A percentile compares a stretch with the other conserved stretches of the same genome.
phyloP scores from a whole-genome alignment of 164 flowering plant genomes.

The Paratinospora sagittata region DNA sequence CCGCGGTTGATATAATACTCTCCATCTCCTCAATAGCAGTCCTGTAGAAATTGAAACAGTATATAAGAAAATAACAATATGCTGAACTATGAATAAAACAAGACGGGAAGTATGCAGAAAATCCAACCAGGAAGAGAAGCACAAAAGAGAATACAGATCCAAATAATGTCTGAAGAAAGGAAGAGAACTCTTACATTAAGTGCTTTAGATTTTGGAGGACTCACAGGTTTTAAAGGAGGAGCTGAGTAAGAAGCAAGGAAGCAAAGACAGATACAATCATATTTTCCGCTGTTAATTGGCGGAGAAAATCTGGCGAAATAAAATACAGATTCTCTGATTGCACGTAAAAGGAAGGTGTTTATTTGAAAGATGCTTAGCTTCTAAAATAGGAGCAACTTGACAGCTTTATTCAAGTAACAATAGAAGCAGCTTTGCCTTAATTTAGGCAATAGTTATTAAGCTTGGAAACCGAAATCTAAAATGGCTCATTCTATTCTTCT shows the following conservation, averaged over 20 bases:
- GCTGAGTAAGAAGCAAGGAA: neutral
- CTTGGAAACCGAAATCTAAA: neutral
- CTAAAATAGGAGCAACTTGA: conserved; percentile 8
- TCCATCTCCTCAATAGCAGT: conserved; percentile 15
- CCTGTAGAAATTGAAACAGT: conserved; percentile 3
- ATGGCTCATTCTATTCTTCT: neutral
- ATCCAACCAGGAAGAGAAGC: neutral
- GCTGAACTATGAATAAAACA: too few relatives aligned
- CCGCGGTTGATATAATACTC: conserved; percentile 17
- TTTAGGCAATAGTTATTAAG: conserved; percentile 9
- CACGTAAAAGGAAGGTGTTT: conserved; percentile 13
- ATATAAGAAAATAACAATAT: neutral
- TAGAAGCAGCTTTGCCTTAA: conserved; percentile 14
- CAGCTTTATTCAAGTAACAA: conserved; percentile 6
- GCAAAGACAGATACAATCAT: conserved; percentile 11
- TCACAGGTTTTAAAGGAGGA: neutral
- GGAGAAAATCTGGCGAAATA: conserved; percentile 17
- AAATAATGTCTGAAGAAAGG: neutral
- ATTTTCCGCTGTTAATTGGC: conserved; percentile 11
- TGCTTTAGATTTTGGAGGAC: neutral
- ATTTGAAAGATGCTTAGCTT: neutral
- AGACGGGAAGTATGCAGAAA: too few relatives aligned
- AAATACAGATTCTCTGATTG: conserved; percentile 16
- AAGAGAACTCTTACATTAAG: conserved; percentile 2
- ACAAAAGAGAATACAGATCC: neutral